These are phyloP conservation scores for Aureobasidium sp. DNA, from an alignment of 2,329 filamentous ascomycete genomes.

Conservation along the genomic window DNA sequence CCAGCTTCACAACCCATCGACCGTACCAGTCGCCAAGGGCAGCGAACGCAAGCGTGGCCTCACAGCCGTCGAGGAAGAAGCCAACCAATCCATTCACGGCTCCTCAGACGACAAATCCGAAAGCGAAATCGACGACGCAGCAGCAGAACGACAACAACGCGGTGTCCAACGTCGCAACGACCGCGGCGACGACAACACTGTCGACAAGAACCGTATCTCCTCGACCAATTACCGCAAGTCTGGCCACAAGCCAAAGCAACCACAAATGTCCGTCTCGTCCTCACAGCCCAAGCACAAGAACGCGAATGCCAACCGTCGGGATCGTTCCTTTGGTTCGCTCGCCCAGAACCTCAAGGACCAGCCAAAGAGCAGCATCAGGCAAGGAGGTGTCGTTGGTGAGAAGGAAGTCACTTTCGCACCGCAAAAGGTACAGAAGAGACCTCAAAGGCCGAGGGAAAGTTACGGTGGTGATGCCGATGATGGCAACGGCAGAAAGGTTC, in stretches of 20 bases:
- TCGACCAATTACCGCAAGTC: constrained; percentile 58
- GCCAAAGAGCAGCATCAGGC: constrained; percentile 20
- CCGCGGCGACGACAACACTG: constrained; percentile 26
- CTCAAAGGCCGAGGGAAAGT: constrained; percentile 21
- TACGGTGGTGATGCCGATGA: constrained; percentile 25
- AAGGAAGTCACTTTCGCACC: constrained; percentile 69
- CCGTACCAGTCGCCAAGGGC: constrained; percentile 37
- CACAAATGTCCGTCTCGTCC: constrained; percentile 52
- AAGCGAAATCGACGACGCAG: constrained; percentile 22
- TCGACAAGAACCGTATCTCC: constrained; percentile 51
- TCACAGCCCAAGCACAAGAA: constrained; percentile 27
- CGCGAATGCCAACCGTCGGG: constrained; percentile 30
- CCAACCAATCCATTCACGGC: constrained; percentile 37
- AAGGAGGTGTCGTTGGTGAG: constrained; percentile 39
- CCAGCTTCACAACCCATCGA: constrained; percentile 81
- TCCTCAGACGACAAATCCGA: constrained; percentile 31
- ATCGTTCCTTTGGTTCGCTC: constrained; percentile 53
- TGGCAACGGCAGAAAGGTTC: constrained; percentile 25
- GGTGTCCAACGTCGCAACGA: constrained; percentile 30
- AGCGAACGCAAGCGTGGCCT: constrained; percentile 42
- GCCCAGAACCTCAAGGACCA: constrained; percentile 35
- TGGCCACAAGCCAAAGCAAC: constrained; percentile 36
- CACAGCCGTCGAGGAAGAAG: constrained; percentile 55
- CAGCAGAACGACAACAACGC: constrained; percentile 29
- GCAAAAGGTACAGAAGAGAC: constrained; percentile 39